These are phyloP conservation scores for Pittosporum tobira DNA, from an alignment of 129 eudicot species.

Conservation along the genomic window DNA sequence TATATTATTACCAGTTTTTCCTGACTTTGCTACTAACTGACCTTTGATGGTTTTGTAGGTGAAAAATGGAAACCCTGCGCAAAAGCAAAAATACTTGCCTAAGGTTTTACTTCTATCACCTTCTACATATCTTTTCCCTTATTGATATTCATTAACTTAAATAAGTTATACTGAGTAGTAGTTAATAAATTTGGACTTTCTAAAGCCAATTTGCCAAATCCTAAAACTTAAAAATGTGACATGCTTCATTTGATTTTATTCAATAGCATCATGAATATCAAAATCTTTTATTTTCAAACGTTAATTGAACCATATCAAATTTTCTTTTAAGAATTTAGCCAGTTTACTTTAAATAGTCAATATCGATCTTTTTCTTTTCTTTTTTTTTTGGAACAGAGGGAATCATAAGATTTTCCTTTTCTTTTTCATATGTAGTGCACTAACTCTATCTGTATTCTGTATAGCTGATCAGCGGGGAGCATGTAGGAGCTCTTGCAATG, in stretches of 20 bases:
- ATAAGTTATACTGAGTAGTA: background rate
- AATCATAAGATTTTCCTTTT: no score
- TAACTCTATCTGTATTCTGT: constrained; percentile 17
- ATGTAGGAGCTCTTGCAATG: constrained; percentile 99
- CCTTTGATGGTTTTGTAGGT: constrained; percentile 44
- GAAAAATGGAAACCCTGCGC: constrained; percentile 73
- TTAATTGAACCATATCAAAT: no score
- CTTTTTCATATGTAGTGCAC: background rate
- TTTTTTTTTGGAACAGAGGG: no score
- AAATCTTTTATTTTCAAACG: no score
- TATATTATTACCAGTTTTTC: background rate
- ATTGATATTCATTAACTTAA: background rate
- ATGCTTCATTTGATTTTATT: no score
- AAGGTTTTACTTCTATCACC: constrained; percentile 43
- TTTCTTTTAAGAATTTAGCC: no score
- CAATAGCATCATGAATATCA: no score
- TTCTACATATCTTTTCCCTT: background rate
- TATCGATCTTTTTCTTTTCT: no score
- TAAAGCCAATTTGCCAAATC: no score
- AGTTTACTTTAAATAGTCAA: no score
- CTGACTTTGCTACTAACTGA: constrained; percentile 8
- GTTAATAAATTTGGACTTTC: background rate
- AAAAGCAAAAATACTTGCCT: constrained; percentile 79
- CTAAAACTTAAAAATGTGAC: no score
- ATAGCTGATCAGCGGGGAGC: constrained; percentile 91